These are phyloP conservation scores for rapeseed (Brassica napus) DNA, from an alignment of 345 rosid genomes.

Conservation along the genomic window Da-Ae NC_063435.1:9653501-9654000, in stretches of 20 bases:
- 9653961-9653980: constrained; percentile 78
- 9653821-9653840: constrained; percentile 14
- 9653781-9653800: constrained; percentile 6
- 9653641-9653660: neutral
- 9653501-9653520: constrained; percentile 20
- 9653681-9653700: neutral
- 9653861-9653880: constrained; percentile 53
- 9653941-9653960: neutral
- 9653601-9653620: neutral
- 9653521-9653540: constrained; percentile 17
- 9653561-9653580: constrained; percentile 32
- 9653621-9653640: neutral
- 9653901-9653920: neutral
- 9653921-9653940: neutral
- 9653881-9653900: constrained; percentile 59
- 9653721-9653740: constrained; percentile 26
- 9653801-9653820: neutral
- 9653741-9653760: constrained; percentile 32
- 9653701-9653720: constrained; percentile 24
- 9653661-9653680: neutral
- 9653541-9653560: constrained; percentile 27
- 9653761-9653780: constrained; percentile 35
- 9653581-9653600: constrained; percentile 32
- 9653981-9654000: constrained; percentile 95
- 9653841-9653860: constrained; percentile 27